phyloP scores from a whole-genome alignment of 192 early-diverging fungal genomes.

The Mycoemilia scoparia region DNA sequence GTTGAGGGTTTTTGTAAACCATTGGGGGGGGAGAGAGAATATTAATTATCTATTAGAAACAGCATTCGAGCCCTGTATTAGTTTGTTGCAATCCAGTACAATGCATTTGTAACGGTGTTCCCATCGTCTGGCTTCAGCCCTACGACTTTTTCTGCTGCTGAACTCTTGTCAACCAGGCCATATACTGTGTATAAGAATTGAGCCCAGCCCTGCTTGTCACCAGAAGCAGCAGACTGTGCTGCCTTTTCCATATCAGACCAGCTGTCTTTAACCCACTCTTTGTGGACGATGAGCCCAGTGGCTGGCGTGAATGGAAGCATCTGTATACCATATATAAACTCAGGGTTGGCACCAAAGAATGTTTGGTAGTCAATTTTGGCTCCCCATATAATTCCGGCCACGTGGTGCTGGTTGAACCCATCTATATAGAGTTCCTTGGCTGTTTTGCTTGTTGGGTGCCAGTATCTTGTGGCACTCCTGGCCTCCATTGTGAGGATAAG shows the following conservation, averaged over 20 bases:
- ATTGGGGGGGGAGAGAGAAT: too few relatives aligned
- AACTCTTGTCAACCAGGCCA: conserved; percentile 18
- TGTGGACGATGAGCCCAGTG: conserved; percentile 10
- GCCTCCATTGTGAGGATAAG: conserved; percentile 31
- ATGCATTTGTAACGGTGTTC: conserved; percentile 29
- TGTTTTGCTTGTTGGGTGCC: conserved; percentile 22
- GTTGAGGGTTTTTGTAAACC: too few relatives aligned
- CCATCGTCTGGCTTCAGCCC: conserved; percentile 26
- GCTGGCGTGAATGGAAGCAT: conserved; percentile 34
- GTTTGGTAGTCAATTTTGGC: conserved; percentile 28
- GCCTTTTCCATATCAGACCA: conserved; percentile 26
- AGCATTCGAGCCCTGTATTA: too few relatives aligned
- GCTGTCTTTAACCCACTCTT: conserved; percentile 26
- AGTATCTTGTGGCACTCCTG: conserved; percentile 24
- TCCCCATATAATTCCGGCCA: conserved; percentile 30
- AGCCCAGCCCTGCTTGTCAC: conserved; percentile 12
- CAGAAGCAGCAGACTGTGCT: conserved; percentile 4
- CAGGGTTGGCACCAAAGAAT: conserved; percentile 26
- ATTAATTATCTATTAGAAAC: too few relatives aligned
- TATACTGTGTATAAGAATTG: conserved; percentile 29
- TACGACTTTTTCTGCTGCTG: conserved; percentile 10
- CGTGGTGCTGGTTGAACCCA: conserved; percentile 15
- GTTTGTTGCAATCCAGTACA: conserved; percentile 32
- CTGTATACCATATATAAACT: conserved; percentile 36
- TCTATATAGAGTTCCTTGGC: conserved; percentile 12